Percentiles rank a stretch among this genome's conserved stretches.
Conservation (phyloP, 495 filamentous ascomycete species). For the Penicillium taxi region DNA sequence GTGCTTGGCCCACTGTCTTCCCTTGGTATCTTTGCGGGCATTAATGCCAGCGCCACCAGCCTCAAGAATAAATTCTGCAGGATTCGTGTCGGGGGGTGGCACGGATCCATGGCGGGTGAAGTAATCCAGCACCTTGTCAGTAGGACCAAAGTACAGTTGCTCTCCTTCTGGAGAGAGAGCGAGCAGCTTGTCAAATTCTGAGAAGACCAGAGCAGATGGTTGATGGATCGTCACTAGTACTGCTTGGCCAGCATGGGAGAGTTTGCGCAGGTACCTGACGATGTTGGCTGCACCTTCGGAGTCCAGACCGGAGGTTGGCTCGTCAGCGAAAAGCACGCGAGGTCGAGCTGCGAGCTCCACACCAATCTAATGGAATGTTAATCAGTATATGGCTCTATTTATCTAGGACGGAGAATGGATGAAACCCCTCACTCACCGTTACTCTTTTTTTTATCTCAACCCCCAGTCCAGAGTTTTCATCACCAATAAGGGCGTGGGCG, state of each 20-base stretch:
- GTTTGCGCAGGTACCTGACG: conserved; percentile 56
- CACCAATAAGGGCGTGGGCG: conserved; percentile 80
- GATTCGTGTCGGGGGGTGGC: conserved; percentile 39
- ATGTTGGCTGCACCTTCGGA: conserved; percentile 59
- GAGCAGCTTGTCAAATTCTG: conserved; percentile 49
- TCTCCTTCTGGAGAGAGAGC: conserved; percentile 44
- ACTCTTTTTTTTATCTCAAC: not conserved
- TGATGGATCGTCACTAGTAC: conserved; percentile 63
- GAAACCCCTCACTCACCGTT: too few relatives aligned
- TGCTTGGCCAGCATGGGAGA: conserved; percentile 48
- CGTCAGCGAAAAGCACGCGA: conserved; percentile 55
- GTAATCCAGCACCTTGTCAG: conserved; percentile 39
- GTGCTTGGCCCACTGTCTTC: conserved; percentile 49
- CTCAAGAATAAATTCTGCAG: conserved; percentile 63
- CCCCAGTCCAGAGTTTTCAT: conserved; percentile 46
- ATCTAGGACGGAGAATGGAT: too few relatives aligned
- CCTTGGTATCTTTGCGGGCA: conserved; percentile 24
- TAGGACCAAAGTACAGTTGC: conserved; percentile 48
- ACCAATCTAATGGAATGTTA: conserved; percentile 61
- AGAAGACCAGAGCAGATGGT: conserved; percentile 33
- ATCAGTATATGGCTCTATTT: too few relatives aligned
- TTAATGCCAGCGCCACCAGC: conserved; percentile 43
- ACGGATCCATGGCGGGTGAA: conserved; percentile 37
- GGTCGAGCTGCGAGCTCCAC: conserved; percentile 71
- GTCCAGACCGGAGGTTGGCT: conserved; percentile 63